These are phyloP conservation scores for Dichotomocladium elegans DNA, from an alignment of 371 early-diverging fungal species.

Conservation along the genomic window DNA sequence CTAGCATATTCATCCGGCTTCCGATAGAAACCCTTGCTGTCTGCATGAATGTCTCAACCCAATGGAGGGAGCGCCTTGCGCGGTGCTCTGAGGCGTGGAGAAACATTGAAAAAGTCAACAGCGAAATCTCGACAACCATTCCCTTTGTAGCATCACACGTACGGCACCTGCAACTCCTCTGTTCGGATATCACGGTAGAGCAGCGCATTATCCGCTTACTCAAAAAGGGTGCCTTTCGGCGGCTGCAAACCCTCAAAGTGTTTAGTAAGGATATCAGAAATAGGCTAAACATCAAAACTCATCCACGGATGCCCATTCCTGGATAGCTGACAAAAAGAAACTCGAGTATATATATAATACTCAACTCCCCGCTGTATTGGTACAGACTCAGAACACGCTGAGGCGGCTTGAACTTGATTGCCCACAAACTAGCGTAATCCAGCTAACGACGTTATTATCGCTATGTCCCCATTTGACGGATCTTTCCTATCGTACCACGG, in stretches of 20 bases:
- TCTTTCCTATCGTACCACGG: background rate
- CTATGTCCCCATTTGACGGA: slow-evolving; percentile 5
- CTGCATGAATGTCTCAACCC: slow-evolving; percentile 4
- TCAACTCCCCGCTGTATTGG: background rate
- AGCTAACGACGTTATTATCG: background rate
- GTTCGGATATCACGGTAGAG: background rate
- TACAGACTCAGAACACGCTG: background rate
- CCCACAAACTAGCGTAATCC: background rate
- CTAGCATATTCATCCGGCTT: background rate
- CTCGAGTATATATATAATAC: background rate
- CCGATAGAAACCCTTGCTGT: slow-evolving; percentile 1
- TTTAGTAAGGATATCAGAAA: background rate
- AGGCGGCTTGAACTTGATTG: background rate
- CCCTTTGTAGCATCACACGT: background rate
- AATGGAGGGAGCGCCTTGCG: slow-evolving; percentile 1
- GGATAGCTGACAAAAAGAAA: background rate
- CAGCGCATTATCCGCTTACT: slow-evolving; percentile 2
- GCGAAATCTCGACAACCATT: background rate
- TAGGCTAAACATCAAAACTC: background rate
- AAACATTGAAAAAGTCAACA: background rate
- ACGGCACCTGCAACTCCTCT: background rate
- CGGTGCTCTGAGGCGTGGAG: slow-evolving; percentile 4
- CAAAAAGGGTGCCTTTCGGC: background rate
- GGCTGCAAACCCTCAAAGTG: background rate
- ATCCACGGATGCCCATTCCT: background rate